These are phyloP conservation scores for Mollisiaceae sp. DNA, from an alignment of 2,329 filamentous ascomycete species.

Conservation along the genomic window DNA sequence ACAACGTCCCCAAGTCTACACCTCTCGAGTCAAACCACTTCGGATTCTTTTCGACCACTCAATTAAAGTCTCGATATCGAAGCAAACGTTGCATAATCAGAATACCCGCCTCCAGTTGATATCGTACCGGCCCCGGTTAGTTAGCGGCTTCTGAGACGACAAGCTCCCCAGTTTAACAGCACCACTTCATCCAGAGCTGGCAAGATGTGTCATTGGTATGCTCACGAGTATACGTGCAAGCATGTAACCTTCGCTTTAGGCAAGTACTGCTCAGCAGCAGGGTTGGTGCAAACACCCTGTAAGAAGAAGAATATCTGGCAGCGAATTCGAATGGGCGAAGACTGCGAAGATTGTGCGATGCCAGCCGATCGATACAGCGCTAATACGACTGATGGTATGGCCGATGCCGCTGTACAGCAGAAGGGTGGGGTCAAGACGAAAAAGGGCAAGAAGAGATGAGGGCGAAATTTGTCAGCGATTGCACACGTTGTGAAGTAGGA, in stretches of 20 bases:
- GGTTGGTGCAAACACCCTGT: constrained; percentile 41
- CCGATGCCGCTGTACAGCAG: constrained; percentile 15
- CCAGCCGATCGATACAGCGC: constrained; percentile 22
- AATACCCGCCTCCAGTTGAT: neutral
- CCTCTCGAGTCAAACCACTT: neutral
- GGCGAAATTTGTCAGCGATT: neutral
- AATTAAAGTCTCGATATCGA: neutral
- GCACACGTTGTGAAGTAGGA: neutral
- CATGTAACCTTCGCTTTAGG: constrained; percentile 38
- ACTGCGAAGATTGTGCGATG: constrained; percentile 39
- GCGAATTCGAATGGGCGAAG: constrained; percentile 36
- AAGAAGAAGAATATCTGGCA: constrained; percentile 40
- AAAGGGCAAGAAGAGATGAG: constrained; percentile 44
- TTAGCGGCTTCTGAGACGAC: neutral
- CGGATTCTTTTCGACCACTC: neutral
- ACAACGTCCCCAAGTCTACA: constrained; percentile 3
- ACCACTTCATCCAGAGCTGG: neutral
- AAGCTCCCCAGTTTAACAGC: constrained; percentile 1
- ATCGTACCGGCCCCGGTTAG: neutral
- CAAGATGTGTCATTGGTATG: constrained; percentile 42
- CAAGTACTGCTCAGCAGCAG: constrained; percentile 36
- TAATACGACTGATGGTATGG: constrained; percentile 5
- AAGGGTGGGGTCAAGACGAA: constrained; percentile 23
- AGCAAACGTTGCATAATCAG: neutral
- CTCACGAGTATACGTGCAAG: constrained; percentile 39